Evolutionary conservation across 768 basidiomycete species (phyloP).

Genomic region (Termitomyces bulborhizus): DNA sequence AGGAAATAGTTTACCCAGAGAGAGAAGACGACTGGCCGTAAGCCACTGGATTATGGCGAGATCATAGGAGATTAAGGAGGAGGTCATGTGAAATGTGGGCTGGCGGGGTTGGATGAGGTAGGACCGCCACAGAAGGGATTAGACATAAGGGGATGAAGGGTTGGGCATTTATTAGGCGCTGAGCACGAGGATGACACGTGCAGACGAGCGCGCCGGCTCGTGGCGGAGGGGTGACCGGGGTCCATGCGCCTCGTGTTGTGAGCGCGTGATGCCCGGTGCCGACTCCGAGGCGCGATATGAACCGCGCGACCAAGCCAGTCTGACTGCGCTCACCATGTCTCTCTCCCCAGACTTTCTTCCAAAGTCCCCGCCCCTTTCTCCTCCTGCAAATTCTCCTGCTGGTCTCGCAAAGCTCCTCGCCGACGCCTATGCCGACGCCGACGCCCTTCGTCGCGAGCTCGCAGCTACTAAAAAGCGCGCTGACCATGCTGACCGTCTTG

Average conservation of each 20-base stretch:
- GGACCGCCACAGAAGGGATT: too few species aligned
- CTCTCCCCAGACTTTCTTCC: conserved; percentile 7
- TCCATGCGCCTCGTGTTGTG: conserved; percentile 12
- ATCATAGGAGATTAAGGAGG: too few species aligned
- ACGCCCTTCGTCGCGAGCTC: conserved; percentile 47
- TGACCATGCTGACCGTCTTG: conserved; percentile 46
- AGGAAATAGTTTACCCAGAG: not conserved
- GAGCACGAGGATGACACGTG: too few species aligned
- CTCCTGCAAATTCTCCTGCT: conserved; percentile 18
- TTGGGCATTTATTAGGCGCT: too few species aligned
- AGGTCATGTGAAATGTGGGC: not conserved
- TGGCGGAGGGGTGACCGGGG: conserved; percentile 10
- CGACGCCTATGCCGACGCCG: conserved; percentile 45
- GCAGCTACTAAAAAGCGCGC: conserved; percentile 32
- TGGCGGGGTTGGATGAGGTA: too few species aligned
- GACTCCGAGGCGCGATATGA: conserved; percentile 11
- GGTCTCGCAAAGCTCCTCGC: conserved; percentile 55
- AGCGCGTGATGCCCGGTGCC: conserved; percentile 18
- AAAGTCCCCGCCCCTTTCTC: not conserved
- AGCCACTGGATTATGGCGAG: not conserved
- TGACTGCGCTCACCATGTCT: not conserved
- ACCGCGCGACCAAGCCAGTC: not conserved
- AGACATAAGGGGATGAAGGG: too few species aligned
- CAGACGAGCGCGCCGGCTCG: too few species aligned
- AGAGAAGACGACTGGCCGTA: not conserved